Evolutionary conservation across 1,139 yeast species (phyloP).

Genomic region (Waltiozyma solani): DNA sequence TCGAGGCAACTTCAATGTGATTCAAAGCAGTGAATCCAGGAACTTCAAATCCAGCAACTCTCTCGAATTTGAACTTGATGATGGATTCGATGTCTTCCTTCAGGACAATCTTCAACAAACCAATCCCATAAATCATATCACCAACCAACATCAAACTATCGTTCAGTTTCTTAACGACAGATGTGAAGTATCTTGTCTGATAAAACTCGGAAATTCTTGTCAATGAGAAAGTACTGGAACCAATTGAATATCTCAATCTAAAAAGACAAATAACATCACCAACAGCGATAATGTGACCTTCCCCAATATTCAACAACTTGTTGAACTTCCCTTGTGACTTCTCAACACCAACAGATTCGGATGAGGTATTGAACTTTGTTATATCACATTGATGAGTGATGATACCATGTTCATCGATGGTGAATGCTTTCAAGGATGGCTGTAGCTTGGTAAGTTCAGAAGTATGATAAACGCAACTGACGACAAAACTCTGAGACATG

Average conservation of each 20-base stretch:
- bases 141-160: constrained; percentile 12
- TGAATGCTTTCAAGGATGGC: constrained; percentile 15
- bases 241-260: constrained; percentile 14
- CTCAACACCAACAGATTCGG: not conserved
- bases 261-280: constrained; percentile 15
- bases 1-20: constrained; percentile 8
- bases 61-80: not conserved
- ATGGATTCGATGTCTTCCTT: not conserved
- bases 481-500: constrained; percentile 18
- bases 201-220: constrained; percentile 9
- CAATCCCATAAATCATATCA: constrained; percentile 11
- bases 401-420: constrained; percentile 17
- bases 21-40: not conserved
- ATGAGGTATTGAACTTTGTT: not conserved
- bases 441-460: no score
- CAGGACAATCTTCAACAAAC: constrained; percentile 2
- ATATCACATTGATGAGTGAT: constrained; percentile 13
- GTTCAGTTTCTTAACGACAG: constrained; percentile 10
- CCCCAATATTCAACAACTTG: constrained; percentile 13
- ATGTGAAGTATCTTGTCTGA: constrained; percentile 8
- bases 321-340: constrained; percentile 8
- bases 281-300: constrained; percentile 16
- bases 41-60: not conserved
- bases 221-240: constrained; percentile 16
- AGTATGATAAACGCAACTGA: constrained; percentile 14